A percentile compares a stretch with the other conserved stretches of the same genome.
These are phyloP conservation scores for Colletotrichum trifolii DNA, from an alignment of 2,329 filamentous ascomycete genomes.

Conservation along the genomic window DNA sequence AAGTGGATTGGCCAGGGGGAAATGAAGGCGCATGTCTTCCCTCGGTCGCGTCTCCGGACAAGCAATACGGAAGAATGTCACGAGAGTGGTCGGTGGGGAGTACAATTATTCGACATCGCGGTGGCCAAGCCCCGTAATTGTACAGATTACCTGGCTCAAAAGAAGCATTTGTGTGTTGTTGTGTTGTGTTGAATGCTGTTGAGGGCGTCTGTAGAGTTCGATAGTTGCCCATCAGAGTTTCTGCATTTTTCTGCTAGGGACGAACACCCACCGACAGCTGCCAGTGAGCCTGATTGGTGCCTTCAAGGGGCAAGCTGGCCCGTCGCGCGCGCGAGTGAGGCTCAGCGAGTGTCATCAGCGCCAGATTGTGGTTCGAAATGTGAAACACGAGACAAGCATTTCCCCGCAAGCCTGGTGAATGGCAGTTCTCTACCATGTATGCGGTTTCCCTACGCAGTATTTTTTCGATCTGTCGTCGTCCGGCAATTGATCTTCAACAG, in stretches of 20 bases:
- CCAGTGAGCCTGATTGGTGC: neutral
- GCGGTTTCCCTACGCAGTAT: neutral
- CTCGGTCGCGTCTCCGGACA: conserved; percentile 10
- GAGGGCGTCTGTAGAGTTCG: neutral
- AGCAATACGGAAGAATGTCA: conserved; percentile 14
- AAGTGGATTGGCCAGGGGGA: conserved; percentile 8
- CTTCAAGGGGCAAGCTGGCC: neutral
- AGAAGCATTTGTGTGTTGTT: neutral
- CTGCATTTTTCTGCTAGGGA: neutral
- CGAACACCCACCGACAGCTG: conserved; percentile 10
- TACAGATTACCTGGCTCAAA: neutral
- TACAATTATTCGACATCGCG: neutral
- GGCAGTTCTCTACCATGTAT: conserved; percentile 7
- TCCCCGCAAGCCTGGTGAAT: conserved; percentile 27
- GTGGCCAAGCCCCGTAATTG: neutral
- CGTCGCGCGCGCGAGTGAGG: neutral
- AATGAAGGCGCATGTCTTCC: conserved; percentile 20
- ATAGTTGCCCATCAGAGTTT: neutral
- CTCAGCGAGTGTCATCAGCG: conserved; percentile 2
- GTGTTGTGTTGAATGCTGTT: neutral
- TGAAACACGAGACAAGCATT: conserved; percentile 36
- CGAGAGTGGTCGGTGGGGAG: neutral
- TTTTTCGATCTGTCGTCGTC: neutral
- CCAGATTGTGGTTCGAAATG: conserved; percentile 3
- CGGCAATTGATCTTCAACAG: neutral